Base-by-base conservation (phyloP, 139 green algal species). In the Coccomyxa sp. region DNA sequence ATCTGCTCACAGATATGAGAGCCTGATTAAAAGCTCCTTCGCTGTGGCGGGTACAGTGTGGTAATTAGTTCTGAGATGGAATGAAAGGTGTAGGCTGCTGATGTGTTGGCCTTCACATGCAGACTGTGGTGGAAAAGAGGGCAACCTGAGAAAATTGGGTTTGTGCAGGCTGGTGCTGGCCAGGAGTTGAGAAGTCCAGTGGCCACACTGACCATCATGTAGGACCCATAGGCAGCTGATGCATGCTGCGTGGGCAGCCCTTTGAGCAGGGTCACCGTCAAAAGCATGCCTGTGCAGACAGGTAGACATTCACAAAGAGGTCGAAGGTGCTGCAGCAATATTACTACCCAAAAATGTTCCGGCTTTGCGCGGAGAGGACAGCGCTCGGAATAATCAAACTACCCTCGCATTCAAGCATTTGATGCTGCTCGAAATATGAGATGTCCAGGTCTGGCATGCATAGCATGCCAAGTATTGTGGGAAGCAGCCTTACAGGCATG, bases 131-230 rank as follows among this genome's bases (percentile, higher is more conserved):
- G n/a, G n/a, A n/a, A n/a, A n/a, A n/a, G n/a, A n/a, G n/a, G 5
- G 18, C 50, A 31, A 64, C 50, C 41, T n/a, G 33, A n/a, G 41
- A 96, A 96, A 22, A 91, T 84, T 37, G 89, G 85, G 79, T 89
- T 92, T 82, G 91, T 94, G 78, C 74, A 79, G 1, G 55, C 74
- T 12, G 74, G 74, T 10, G 50, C 74, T 29, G 74, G 38, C 50
- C 74, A 71, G 31, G 38, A 29, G 16, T 38, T 79, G 31, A 64
- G 35, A 9, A 54, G 33, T 10, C 74, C 74, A n/a, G 38, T 79
- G 50, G 24, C 2, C 18, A 71, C 12, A 14, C 72, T 33, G 16
- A 79, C 50, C 2, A 50, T 14, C 18, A 31, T 54, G 34, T 79
- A 79, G 16, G 34, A 10, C 18, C 50, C 31, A 50, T 73, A n/a